Conservation (phyloP, 1,284 basidiomycete genomes). For the Waitea zeae region DNA sequence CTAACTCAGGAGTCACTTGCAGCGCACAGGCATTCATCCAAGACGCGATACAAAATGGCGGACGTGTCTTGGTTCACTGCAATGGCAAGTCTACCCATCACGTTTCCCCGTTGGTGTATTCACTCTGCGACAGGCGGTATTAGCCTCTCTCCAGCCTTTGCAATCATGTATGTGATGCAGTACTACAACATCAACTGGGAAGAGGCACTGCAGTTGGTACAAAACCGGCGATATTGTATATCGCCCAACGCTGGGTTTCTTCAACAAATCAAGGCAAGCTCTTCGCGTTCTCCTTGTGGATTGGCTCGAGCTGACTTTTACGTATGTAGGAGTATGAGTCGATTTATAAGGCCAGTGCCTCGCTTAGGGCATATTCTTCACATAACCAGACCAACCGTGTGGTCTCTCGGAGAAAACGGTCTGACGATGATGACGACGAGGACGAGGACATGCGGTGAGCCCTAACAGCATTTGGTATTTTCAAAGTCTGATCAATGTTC, state of each 20-base stretch:
- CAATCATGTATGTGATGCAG: slow-evolving; percentile 88
- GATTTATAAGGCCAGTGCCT: slow-evolving; percentile 64
- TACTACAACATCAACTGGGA: slow-evolving; percentile 68
- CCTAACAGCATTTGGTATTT: not conserved
- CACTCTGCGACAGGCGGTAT: slow-evolving; percentile 48
- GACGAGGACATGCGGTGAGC: slow-evolving; percentile 34
- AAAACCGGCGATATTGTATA: slow-evolving; percentile 82
- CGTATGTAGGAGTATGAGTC: slow-evolving; percentile 70
- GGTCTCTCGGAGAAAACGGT: slow-evolving; percentile 43
- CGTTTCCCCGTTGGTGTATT: slow-evolving; percentile 2
- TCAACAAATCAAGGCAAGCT: slow-evolving; percentile 66
- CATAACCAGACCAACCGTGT: slow-evolving; percentile 16
- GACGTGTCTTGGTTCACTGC: slow-evolving; percentile 79
- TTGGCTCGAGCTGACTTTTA: no score
- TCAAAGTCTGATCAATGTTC: not conserved
- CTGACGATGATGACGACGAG: slow-evolving; percentile 38
- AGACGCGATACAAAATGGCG: slow-evolving; percentile 43
- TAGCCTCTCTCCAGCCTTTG: slow-evolving; percentile 73
- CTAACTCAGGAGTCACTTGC: no score
- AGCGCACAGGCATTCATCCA: slow-evolving; percentile 75
- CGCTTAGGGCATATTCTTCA: slow-evolving; percentile 37
- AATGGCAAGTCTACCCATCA: slow-evolving; percentile 41
- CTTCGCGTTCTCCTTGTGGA: not conserved
- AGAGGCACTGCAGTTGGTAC: slow-evolving; percentile 69
- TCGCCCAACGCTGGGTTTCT: slow-evolving; percentile 78